Base-by-base conservation (phyloP, 2,329 filamentous ascomycete genomes). In the Didymella arachidicola region DNA sequence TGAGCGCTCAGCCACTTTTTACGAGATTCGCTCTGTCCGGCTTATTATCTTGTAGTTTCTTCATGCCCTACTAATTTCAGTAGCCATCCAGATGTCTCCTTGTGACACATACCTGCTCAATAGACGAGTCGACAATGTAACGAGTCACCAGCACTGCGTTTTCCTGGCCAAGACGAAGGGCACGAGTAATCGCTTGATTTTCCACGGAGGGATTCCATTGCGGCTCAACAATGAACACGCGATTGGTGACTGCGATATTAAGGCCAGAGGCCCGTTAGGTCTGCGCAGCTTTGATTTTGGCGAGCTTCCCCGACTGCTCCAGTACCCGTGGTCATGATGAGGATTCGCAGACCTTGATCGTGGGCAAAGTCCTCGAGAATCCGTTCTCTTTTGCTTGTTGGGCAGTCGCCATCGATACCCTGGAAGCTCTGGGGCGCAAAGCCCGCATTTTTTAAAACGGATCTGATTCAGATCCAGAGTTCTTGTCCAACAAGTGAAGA, bases 161-260 rank as follows among this genome's bases (percentile, higher is more conserved):
- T 1, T 69, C 63, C 57, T 85, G 83, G 0, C 81, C 80, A 0
- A 85, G 70, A 0, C 83, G 78, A 3, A 83, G 69, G 0, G 81
- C 81, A 11, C 83, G 72, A 0, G 77, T 82, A 12, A 86, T 79
- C 0, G 83, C 84, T 53, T 86, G 83, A 12, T 78, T 79, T 57
- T 85, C 84, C 0, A 83, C 78, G 2, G 77, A 80, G 0, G 83
- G 83, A 38, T 85, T 86, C 83, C 83, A 86, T 26, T 86, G 84
- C 0, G 81, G 79, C 48, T 86, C 84, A 0, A 85, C 70, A 2
- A 86, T 79, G 57, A 82, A 82, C 0, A 86, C 78, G 0, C 79
- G 76, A 42, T 80, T 82, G 0, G 82, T 82, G 0, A 74, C 75
- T 0, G 80, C 79, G 3, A 85, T 72, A n/a, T 84, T 84, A 0